Evolutionary conservation across 257 asterid genomes (phyloP).

Genomic region (Datura wrightii): DNA sequence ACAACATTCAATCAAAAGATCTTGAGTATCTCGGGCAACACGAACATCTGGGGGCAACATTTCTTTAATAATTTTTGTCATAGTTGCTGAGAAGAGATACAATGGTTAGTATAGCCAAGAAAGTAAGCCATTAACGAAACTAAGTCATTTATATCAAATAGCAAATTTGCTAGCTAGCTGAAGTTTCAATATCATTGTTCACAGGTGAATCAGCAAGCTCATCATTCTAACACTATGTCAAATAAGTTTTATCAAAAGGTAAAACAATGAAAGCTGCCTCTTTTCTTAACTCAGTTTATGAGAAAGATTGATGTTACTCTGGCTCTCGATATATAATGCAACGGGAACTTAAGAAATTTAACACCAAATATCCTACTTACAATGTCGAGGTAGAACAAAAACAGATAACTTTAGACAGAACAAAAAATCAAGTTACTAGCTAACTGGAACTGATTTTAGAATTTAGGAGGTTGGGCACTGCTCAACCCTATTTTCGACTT

Average conservation of each 20-base stretch:
- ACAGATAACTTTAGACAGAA: not conserved
- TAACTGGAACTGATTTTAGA: not conserved
- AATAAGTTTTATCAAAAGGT: not conserved
- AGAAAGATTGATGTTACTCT: not conserved
- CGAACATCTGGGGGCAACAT: slow-evolving; percentile 99
- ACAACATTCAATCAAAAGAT: slow-evolving; percentile 95
- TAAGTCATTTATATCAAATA: not conserved
- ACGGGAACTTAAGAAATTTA: not conserved
- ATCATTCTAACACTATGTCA: not conserved
- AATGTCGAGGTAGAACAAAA: not conserved
- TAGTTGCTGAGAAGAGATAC: slow-evolving; percentile 47
- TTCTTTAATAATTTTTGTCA: slow-evolving; percentile 66
- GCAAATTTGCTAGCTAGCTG: not conserved
- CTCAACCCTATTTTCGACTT: not conserved
- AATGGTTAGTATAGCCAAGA: slow-evolving; percentile 15
- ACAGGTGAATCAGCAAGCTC: not conserved
- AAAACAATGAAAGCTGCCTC: not conserved
- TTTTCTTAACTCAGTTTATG: not conserved
- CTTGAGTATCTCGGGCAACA: slow-evolving; percentile 97
- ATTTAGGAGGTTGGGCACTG: not conserved
- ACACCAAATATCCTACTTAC: slow-evolving; percentile 9
- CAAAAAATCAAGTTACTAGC: not conserved
- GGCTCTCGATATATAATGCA: not conserved
- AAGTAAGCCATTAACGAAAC: not conserved
- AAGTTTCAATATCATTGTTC: not conserved